These are phyloP conservation scores for Russula ochroleuca DNA, from an alignment of 768 basidiomycete species.

Conservation along the genomic window DNA sequence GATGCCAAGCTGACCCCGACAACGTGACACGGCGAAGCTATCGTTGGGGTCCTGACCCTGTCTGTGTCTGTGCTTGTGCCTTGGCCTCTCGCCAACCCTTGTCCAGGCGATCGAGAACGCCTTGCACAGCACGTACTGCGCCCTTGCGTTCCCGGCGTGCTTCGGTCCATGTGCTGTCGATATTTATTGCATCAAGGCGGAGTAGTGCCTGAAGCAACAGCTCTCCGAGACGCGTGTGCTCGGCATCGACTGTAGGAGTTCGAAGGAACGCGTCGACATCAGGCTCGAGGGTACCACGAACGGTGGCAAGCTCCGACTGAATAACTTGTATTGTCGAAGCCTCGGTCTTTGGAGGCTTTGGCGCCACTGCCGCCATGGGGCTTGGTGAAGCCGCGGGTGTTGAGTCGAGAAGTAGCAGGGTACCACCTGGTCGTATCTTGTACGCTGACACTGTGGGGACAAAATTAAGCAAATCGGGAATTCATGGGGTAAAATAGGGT, in stretches of 20 bases:
- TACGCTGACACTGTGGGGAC: slow-evolving; percentile 62
- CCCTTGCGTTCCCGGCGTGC: slow-evolving; percentile 79
- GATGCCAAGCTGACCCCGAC: slow-evolving; percentile 2
- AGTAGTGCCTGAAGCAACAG: slow-evolving; percentile 83
- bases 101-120: slow-evolving; percentile 75
- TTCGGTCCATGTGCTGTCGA: slow-evolving; percentile 70
- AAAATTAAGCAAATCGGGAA: slow-evolving; percentile 26
- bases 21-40: slow-evolving; percentile 5
- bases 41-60: not conserved
- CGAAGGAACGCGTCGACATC: slow-evolving; percentile 50
- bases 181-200: slow-evolving; percentile 73
- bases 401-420: slow-evolving; percentile 57
- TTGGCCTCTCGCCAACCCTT: slow-evolving; percentile 48
- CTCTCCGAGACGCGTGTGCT: slow-evolving; percentile 66
- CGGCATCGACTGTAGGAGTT: slow-evolving; percentile 30
- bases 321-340: slow-evolving; percentile 51
- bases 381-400: slow-evolving; percentile 30
- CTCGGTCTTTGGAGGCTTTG: slow-evolving; percentile 42
- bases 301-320: slow-evolving; percentile 47
- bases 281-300: slow-evolving; percentile 53
- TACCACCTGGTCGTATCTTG: slow-evolving; percentile 61
- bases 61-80: slow-evolving; percentile 12
- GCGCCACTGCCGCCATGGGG: slow-evolving; percentile 30
- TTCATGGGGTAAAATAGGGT: slow-evolving; percentile 14
- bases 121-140: slow-evolving; percentile 84